Base-by-base conservation (phyloP, 805 yeast species). In the Debaryomyces castellii region DNA sequence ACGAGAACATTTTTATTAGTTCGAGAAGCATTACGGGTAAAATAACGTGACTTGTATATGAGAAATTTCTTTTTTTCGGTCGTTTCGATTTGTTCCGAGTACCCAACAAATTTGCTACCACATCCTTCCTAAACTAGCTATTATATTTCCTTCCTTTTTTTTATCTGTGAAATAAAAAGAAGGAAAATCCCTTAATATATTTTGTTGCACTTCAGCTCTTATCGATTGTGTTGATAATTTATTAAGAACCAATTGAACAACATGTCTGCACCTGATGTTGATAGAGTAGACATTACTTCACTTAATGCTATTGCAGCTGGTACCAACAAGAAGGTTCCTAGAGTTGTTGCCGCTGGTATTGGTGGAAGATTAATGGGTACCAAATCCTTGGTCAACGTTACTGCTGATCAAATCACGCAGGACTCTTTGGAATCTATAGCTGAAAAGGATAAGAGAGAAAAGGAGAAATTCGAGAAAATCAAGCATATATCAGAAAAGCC, bases 271-370 rank as follows among this genome's bases (percentile, higher is more conserved):
- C 21, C 41, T 21, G 46, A 49, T 37, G 48, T 55, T 28, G 72
- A 66, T 32, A 47, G 50, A 20, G 76, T 83, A 42, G 90, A 87
- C 62, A 74, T 87, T 52, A 78, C 82, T 38, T 71, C 79, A 44
- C 89, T 90, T 49, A 87, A 85, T 64, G 82, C 88, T 39, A 77
- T 87, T 50, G 95, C 95, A 14, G 87, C 94, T 9, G 95, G 95
- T 53, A 80, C 88, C 44, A 81, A 86, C 72, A 85, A 82, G 62
- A 77, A 80, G 57, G 73, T 74, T 45, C 82, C 81, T 43, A 78
- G 92, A 66, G 81, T 86, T 42, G 92, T 86, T 40, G 90, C 90
- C 46, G 87, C 90, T 16, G 86, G 86, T 44, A 66, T 81, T 39
- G 86, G 90, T 41, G 94, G 94, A 34, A 72, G 72, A 40, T 69